Evolutionary conservation across 2,329 filamentous ascomycete species (phyloP), one percentile per base, ranked within the genome.

Genomic region (Zarea fungicola): DNA sequence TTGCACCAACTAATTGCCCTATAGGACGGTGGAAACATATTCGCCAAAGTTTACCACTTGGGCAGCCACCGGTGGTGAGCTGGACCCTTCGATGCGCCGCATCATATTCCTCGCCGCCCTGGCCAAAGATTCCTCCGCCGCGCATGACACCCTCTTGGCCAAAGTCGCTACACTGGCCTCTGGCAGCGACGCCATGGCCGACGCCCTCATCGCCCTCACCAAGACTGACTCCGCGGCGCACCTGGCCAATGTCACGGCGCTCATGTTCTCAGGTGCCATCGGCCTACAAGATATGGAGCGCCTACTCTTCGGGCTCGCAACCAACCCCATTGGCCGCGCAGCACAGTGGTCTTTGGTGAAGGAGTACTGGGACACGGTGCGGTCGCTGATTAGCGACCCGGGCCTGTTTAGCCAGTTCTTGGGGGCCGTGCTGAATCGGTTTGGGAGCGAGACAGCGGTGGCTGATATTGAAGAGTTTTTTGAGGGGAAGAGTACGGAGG

Each of bases 391-490:
- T 48, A 83, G 63, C 34, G 96, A 96, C 70, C 87, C 89, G 55
- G 85, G 96, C 28, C 81, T 96, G 3, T 75, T 96, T n/a, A 91
- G 97, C 69, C 84, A 91, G 40, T 95, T 95, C 69, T 71, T 99
- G 59, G 84, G 87, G 58, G 75, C 87, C 57, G 83, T 83, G 37
- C 71, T 99, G 58, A 81, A 81, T 60, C 87, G 88, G 62, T 97
- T 95, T 64, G 81, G 87, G 4, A 84, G 89, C 58, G 70, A 74
- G 14, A 77, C 78, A 54, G 76, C 81, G 14, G 78, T 89, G 54
- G 75, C 82, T 56, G 89, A 96, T 48, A 95, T 97, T 59, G 77
- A 84, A 42, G 65, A 70, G 3, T 99, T 99, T 76, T 97, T 97
- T 74, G 76, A 79, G 58, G 78, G 80, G 59, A 95, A 92, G 74